Evolutionary conservation across 1,284 basidiomycete species (phyloP), one percentile per base, ranked within the genome.

Genomic region (Cronartium ribicola): DNA sequence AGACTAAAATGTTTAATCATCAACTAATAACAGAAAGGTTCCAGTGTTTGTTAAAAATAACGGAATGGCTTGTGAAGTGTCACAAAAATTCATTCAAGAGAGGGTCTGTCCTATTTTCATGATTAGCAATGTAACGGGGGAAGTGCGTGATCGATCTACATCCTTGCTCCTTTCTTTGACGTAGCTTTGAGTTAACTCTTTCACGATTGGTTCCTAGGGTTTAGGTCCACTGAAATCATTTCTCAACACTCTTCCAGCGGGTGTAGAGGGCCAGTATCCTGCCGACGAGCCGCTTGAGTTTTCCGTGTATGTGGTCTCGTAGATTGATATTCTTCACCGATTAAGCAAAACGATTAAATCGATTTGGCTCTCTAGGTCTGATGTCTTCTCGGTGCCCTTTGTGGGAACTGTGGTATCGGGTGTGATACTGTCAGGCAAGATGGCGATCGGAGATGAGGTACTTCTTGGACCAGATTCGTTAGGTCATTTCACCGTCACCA

Each of bases 41-140:
- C 83, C 83, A 5, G 81, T 83, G 1, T 83, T 83, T 75, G 81
- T 84, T 29, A 79, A 83, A 77, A 83, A 78, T 10, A 75, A 76
- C 67, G 92, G 93, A 79, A 87, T 86, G 51, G 89, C 91, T 0
- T 87, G 92, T 3, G 91, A 93, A 80, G 81, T 92, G 62, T 86
- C 90, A 41, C 86, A 88, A 60, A 84, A 85, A 0, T 92, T 92
- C 77, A 86, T 89, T 1, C 22, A 85, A 85, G 77, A 88, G 88
- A 79, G 84, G 85, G 89, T 89, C 61, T 75, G 84, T 76, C 71
- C 51, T 13, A 62, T 70, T 76, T 97, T 98, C 83, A 88, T 90
- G 80, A 84, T 96, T 40, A 96, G 93, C 10, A 98, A 98, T 80
- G 94, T 98, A 8, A 95, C 93, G 0, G 96, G 96, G 20, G 87